A percentile compares a stretch with the other conserved stretches of the same genome.
These are phyloP conservation scores for Pseudoscleropodium purum DNA, from an alignment of 225 moss, liverwort and hornwort species.

Conservation along the genomic window DNA sequence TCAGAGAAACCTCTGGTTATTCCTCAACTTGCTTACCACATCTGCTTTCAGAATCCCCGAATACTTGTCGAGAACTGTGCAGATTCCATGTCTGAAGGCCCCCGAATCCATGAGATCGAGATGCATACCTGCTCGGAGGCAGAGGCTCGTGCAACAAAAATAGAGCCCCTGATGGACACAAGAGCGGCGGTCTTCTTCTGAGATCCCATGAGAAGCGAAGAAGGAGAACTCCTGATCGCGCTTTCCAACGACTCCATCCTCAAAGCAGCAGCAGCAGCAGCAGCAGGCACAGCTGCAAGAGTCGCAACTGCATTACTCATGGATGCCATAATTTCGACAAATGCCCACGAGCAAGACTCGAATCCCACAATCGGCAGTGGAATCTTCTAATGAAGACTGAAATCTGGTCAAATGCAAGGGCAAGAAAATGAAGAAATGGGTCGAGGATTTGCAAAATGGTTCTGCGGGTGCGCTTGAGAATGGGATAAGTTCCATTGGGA, in stretches of 20 bases:
- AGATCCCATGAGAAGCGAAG: not conserved
- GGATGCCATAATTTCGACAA: slow-evolving; percentile 3
- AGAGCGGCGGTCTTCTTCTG: not conserved
- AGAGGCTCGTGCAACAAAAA: not conserved
- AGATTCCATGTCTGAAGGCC: not conserved
- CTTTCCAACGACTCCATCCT: not conserved
- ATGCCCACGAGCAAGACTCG: not conserved
- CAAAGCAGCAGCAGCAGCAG: not conserved
- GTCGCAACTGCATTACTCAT: not conserved
- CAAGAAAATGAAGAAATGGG: not conserved
- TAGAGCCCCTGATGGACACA: not conserved
- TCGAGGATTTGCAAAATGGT: not conserved
- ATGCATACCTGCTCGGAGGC: slow-evolving; percentile 9
- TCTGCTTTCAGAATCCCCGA: not conserved
- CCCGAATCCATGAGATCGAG: not conserved
- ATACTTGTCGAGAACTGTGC: not conserved
- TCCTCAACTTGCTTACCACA: not conserved
- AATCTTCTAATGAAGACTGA: not conserved
- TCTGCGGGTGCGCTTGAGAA: not conserved
- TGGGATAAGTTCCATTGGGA: not conserved
- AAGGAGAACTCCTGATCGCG: not conserved
- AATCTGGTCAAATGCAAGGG: not conserved
- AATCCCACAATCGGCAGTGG: not conserved
- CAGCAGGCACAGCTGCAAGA: slow-evolving; percentile 13
- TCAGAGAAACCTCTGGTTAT: not conserved